Evolutionary conservation across 306 rosid species (phyloP).

Genomic region (Cucurbita pepo): DNA sequence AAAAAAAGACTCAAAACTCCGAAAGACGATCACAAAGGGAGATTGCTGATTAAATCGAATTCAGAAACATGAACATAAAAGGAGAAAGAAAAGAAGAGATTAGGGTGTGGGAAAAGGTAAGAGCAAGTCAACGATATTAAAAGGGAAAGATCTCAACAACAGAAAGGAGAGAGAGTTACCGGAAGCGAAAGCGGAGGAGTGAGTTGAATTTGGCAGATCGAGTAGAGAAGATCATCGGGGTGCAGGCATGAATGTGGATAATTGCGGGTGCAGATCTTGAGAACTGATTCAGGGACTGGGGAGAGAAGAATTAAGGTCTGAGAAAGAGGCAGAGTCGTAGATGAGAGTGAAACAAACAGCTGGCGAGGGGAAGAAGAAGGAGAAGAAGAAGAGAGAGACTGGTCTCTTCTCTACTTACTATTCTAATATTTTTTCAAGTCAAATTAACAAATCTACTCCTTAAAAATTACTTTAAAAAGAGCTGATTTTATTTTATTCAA

Average conservation of each 20-base stretch:
- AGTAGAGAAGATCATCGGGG: background rate
- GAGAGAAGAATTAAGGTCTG: background rate
- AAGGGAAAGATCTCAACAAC: background rate
- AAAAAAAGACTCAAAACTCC: background rate
- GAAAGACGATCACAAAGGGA: conserved; percentile 3
- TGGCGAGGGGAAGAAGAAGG: background rate
- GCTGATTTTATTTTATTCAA: background rate
- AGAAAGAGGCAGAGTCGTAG: background rate
- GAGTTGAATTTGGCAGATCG: background rate
- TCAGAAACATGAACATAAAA: background rate
- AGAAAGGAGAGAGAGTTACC: background rate
- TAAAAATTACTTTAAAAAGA: background rate
- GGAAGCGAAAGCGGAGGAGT: background rate
- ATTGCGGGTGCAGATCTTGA: background rate
- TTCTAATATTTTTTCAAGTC: background rate
- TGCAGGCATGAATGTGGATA: background rate
- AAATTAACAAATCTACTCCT: background rate
- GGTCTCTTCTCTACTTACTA: background rate
- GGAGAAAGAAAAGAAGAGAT: background rate
- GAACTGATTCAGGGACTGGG: background rate
- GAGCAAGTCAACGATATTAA: background rate
- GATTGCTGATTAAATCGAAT: background rate
- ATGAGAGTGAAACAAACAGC: conserved; percentile 4
- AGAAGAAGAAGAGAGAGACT: background rate
- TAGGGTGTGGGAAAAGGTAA: background rate